A percentile compares a stretch with the other conserved stretches of the same genome.
These are phyloP conservation scores for Salix suchowensis DNA, from an alignment of 345 rosid genomes.

Conservation along the genomic window DNA sequence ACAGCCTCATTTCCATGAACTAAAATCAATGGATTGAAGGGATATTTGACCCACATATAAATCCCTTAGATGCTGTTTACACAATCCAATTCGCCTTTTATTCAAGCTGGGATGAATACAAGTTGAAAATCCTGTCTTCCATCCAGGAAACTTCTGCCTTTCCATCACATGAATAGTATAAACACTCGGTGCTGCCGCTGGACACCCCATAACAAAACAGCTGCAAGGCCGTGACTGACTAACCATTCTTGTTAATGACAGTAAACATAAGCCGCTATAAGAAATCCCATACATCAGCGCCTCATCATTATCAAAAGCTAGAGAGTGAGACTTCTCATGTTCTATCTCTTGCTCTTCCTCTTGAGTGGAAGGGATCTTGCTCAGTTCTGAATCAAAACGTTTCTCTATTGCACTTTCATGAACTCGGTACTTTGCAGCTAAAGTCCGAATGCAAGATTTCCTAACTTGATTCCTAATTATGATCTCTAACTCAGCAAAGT, in stretches of 20 bases:
- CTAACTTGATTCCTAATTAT: constrained; percentile 50
- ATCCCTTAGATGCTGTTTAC: constrained; percentile 65
- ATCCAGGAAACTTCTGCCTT: constrained; percentile 86
- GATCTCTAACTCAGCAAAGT: constrained; percentile 59
- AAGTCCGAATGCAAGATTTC: constrained; percentile 79
- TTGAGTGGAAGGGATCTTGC: constrained; percentile 47
- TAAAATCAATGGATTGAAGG: constrained; percentile 73
- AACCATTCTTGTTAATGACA: constrained; percentile 67
- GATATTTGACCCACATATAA: constrained; percentile 69
- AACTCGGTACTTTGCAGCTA: constrained; percentile 71
- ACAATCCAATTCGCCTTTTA: constrained; percentile 68
- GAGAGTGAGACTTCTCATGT: constrained; percentile 32
- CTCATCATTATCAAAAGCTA: constrained; percentile 47
- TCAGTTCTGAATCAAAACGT: constrained; percentile 56
- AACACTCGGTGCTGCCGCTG: constrained; percentile 60
- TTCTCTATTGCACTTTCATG: constrained; percentile 70
- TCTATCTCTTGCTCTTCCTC: constrained; percentile 51
- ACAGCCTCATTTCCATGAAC: constrained; percentile 53
- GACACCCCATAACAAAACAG: constrained; percentile 73
- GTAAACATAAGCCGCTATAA: constrained; percentile 55
- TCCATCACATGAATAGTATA: constrained; percentile 83
- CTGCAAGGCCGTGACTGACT: constrained; percentile 69
- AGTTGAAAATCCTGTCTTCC: constrained; percentile 85
- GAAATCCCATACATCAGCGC: constrained; percentile 60
- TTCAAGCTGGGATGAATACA: constrained; percentile 84